phyloP scores from a whole-genome alignment of 1,139 yeast genomes.

The Casaregolazyma suthepensis region DNA sequence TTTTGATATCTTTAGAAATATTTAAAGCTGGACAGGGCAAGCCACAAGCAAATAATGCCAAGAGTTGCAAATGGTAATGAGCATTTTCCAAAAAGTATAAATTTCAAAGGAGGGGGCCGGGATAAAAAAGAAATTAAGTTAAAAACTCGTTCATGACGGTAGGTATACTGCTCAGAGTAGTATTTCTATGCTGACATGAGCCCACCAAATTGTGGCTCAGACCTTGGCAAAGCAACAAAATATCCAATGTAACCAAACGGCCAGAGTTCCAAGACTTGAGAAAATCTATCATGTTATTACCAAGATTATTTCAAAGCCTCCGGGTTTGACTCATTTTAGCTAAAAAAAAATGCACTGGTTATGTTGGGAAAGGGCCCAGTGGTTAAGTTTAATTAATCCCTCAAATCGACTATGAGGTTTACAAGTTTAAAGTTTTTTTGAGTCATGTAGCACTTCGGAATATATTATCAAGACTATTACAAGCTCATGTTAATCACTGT shows the following conservation, averaged over 20 bases:
- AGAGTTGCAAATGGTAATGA: neutral
- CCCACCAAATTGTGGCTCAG: neutral
- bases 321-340: neutral
- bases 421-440: neutral
- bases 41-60: neutral
- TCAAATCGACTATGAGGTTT: neutral
- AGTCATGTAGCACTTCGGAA: neutral
- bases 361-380: neutral
- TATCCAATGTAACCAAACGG: neutral
- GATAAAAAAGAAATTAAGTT: neutral
- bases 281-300: neutral
- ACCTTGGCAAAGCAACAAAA: neutral
- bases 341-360: neutral
- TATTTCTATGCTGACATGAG: neutral
- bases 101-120: neutral
- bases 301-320: neutral
- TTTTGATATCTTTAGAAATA: neutral
- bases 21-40: neutral
- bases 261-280: neutral
- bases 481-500: no score
- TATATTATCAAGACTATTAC: neutral
- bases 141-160: neutral
- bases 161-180: neutral
- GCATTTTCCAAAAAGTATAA: neutral
- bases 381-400: neutral